Base-by-base conservation (phyloP, 2,329 filamentous ascomycete species). In the Trichoderma breve region DNA sequence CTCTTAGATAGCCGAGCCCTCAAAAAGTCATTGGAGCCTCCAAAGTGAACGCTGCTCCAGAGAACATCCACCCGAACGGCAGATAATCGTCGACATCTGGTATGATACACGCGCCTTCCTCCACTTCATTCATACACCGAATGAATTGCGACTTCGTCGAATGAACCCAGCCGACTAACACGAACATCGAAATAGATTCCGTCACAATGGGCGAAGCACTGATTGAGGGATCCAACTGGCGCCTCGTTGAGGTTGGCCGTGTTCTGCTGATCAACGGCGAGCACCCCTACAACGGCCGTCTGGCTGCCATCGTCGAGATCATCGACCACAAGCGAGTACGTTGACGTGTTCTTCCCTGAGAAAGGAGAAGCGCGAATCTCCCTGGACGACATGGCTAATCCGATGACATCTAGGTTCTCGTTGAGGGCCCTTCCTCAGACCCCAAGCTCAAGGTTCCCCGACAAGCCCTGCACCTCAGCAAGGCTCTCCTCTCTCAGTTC, bases 261-360 rank as follows among this genome's bases (percentile, higher is more conserved):
- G 91, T 99, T 83, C 92, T 97, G 84, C 91, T 97, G 85, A 91
- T 98, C 88, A 92, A 93, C 85, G 85, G 85, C 81, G 87, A 89
- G 83, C 92, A 94, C 82, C 91, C 91, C 80, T 93, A 87, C 88
- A 87, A 88, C 79, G 95, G 95, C 87, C 93, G 93, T 84, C 90
- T 98, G 81, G 97, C 95, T 81, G 88, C 91, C 81, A 95, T 99
- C 82, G 94, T 97, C 86, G 95, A 99, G 91, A 98, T 99, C 86
- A 96, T 99, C 88, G 96, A 99, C 88, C 95, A 99, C 92, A 98
- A 97, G 91, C 94, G 96, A 87, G 96, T 99, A 97, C 84, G 96
- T 94, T 83, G 65, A 72, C 58, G 32, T 15, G 32, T 55, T 4
- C 21, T 24, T 36, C 15, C 15, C 18, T n/a, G 34, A 28, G 26